Evolutionary conservation across 139 green algal species (phyloP).

Genomic region (Auxenochlorella protothecoides): DNA sequence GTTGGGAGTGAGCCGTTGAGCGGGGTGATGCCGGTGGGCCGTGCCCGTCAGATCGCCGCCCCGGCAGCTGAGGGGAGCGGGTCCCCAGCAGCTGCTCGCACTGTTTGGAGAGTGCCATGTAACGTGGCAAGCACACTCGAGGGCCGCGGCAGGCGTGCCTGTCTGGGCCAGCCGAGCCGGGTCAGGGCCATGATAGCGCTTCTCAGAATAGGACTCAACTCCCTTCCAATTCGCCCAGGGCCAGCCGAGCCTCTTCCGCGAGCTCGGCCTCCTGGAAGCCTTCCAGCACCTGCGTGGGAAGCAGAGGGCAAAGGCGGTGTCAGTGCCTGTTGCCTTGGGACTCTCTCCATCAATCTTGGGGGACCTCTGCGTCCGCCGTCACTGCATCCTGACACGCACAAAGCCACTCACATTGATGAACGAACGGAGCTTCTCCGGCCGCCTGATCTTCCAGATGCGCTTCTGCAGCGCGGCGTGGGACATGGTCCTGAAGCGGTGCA

Average conservation of each 20-base stretch:
- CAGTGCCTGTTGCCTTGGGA: background rate
- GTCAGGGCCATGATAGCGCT: no score
- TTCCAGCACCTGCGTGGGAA: slow-evolving; percentile 1
- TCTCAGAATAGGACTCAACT: no score
- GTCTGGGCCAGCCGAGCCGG: no score
- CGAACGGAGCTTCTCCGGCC: slow-evolving; percentile 7
- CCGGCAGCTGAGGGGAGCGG: no score
- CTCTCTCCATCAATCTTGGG: background rate
- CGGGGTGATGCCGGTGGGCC: no score
- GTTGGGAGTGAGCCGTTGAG: no score
- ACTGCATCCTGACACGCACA: background rate
- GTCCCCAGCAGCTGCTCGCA: no score
- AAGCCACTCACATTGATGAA: background rate
- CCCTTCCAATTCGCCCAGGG: background rate
- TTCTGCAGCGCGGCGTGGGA: slow-evolving; percentile 5
- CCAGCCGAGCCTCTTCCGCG: background rate
- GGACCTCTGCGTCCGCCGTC: background rate
- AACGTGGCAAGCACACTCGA: no score
- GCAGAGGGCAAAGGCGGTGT: background rate
- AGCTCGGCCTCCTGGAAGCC: slow-evolving; percentile 1
- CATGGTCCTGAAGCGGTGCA: slow-evolving; percentile 2
- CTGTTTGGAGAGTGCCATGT: no score
- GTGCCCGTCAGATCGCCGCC: no score
- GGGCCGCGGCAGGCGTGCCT: no score
- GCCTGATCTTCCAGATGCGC: slow-evolving; percentile 10